Conservation (phyloP, 164 flowering plant species). For the Sedum album region DNA sequence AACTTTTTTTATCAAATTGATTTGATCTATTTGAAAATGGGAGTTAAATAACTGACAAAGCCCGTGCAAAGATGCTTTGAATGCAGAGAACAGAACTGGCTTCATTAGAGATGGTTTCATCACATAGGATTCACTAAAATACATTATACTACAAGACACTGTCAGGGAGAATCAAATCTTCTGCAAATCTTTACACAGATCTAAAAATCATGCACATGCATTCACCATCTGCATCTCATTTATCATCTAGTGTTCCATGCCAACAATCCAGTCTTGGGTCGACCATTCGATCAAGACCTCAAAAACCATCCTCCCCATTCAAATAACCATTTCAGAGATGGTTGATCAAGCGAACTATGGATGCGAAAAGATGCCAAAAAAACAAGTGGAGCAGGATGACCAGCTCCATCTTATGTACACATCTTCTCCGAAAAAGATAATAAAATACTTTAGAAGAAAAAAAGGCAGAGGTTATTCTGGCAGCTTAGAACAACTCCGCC, state of each 20-base stretch:
- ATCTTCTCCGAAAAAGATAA: background rate
- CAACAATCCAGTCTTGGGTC: conserved; percentile 1
- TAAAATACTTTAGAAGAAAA: background rate
- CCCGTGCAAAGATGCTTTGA: background rate
- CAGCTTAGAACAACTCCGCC: background rate
- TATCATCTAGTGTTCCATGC: background rate
- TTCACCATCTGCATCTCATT: background rate
- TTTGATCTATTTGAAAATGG: too few relatives aligned
- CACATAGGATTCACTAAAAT: background rate
- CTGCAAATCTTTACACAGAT: background rate
- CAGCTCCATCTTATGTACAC: conserved; percentile 1
- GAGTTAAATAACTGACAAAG: too few relatives aligned
- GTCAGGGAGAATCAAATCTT: conserved; percentile 3
- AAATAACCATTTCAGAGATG: background rate
- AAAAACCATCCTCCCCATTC: background rate
- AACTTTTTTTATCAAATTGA: too few relatives aligned
- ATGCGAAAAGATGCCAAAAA: background rate
- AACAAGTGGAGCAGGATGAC: conserved; percentile 1
- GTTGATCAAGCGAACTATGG: background rate
- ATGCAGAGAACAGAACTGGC: background rate
- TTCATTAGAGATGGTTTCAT: background rate
- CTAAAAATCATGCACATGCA: background rate
- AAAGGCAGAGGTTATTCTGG: background rate
- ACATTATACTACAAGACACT: background rate
- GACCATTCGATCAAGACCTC: conserved; percentile 6